Evolutionary conservation across 331 rosid genomes (phyloP).

Genomic region (Acacia concinna): DNA sequence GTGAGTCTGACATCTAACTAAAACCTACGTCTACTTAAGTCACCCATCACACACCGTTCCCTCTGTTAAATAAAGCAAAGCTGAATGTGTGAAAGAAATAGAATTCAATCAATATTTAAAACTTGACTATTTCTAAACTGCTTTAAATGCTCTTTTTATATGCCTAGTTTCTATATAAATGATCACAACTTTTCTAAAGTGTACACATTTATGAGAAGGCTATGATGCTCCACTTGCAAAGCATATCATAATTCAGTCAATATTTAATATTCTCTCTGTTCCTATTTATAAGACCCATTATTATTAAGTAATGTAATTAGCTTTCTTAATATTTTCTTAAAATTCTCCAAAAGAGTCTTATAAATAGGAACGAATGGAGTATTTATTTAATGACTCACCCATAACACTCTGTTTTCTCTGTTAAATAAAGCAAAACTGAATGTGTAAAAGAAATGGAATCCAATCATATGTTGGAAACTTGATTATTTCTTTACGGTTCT

Average conservation of each 20-base stretch:
- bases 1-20: neutral
- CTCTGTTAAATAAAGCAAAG: neutral
- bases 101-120: neutral
- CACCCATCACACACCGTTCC: neutral
- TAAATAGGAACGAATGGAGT: no score
- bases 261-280: no score
- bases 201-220: neutral
- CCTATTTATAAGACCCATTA: no score
- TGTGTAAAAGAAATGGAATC: neutral
- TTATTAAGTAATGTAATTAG: no score
- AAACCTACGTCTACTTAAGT: neutral
- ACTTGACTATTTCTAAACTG: neutral
- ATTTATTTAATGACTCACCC: neutral
- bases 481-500: neutral
- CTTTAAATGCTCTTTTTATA: neutral
- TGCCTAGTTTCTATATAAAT: neutral
- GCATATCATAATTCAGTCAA: constrained; percentile 8
- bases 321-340: no score
- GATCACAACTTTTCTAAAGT: neutral
- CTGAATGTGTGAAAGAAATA: neutral
- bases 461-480: neutral
- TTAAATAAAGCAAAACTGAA: neutral
- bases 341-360: no score
- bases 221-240: neutral
- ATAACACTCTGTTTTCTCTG: neutral